A percentile compares a stretch with the other conserved stretches of the same genome.
These are phyloP conservation scores for Colletotrichum trifolii DNA, from an alignment of 2,329 filamentous ascomycete species.

Conservation along the genomic window DNA sequence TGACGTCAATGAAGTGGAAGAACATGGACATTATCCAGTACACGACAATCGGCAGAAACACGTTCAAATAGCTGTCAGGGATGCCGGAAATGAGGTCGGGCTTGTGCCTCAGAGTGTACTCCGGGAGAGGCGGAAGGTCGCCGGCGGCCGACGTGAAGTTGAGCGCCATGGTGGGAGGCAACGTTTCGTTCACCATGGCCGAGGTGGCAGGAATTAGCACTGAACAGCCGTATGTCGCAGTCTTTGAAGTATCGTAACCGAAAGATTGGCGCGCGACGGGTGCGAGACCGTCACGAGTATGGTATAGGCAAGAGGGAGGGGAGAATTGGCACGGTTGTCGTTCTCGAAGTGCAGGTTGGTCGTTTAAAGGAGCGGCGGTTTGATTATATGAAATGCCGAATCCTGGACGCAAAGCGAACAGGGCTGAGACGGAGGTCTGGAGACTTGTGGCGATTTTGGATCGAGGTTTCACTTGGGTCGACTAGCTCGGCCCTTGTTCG, in stretches of 20 bases:
- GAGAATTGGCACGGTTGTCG: constrained; percentile 7
- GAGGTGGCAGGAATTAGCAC: background rate
- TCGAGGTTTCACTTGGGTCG: constrained; percentile 34
- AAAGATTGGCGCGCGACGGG: background rate
- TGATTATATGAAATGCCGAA: constrained; percentile 25
- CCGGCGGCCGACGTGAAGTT: constrained; percentile 64
- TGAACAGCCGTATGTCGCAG: background rate
- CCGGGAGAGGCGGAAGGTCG: constrained; percentile 85
- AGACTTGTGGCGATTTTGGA: constrained; percentile 31
- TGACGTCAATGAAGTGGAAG: constrained; percentile 88
- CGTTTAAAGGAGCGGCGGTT: constrained; percentile 16
- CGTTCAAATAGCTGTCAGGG: constrained; percentile 82
- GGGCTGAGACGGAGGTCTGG: constrained; percentile 32
- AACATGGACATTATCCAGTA: constrained; percentile 90
- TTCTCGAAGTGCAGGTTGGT: background rate
- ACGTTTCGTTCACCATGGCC: constrained; percentile 54
- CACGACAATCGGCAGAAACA: constrained; percentile 80
- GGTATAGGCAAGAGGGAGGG: background rate
- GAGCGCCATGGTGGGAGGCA: constrained; percentile 50
- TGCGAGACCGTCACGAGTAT: background rate
- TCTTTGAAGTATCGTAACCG: background rate
- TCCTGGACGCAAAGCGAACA: constrained; percentile 21
- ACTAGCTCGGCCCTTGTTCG: constrained; percentile 34
- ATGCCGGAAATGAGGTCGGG: constrained; percentile 80
- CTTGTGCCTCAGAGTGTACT: constrained; percentile 78